Conservation (phyloP, 192 early-diverging fungal genomes). For the Gaertneriomyces sp. region DNA sequence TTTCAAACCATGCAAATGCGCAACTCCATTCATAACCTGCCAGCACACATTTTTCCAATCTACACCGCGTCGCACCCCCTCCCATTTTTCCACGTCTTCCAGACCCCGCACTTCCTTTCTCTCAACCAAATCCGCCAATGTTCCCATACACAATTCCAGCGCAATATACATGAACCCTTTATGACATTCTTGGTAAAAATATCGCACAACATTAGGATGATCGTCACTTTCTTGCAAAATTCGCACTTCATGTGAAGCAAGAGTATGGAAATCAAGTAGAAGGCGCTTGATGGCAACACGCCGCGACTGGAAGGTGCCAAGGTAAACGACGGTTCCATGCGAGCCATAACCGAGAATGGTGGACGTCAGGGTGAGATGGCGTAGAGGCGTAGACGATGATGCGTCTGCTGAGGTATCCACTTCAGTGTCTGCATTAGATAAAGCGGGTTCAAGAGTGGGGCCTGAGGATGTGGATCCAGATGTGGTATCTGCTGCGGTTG, state of each 20-base stretch:
- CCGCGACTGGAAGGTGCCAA: constrained; percentile 87
- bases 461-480: too few species aligned
- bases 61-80: constrained; percentile 29
- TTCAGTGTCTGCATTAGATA: too few species aligned
- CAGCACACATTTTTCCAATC: constrained; percentile 65
- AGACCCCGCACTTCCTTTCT: constrained; percentile 14
- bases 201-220: constrained; percentile 95
- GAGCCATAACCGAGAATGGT: constrained; percentile 78
- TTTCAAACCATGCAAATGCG: constrained; percentile 87
- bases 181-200: constrained; percentile 80
- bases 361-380: constrained; percentile 59
- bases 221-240: constrained; percentile 89
- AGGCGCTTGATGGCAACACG: constrained; percentile 92
- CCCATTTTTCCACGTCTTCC: too few species aligned
- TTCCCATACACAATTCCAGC: constrained; percentile 87
- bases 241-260: constrained; percentile 90
- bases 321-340: constrained; percentile 95
- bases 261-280: constrained; percentile 92
- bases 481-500: too few species aligned
- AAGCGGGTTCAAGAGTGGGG: too few species aligned
- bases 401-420: too few species aligned
- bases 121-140: constrained; percentile 82
- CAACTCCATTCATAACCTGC: constrained; percentile 82
- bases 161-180: constrained; percentile 96
- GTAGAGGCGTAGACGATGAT: not conserved